These are phyloP conservation scores for Aspergillus thermomutatus DNA, from an alignment of 2,329 filamentous ascomycete species.

Conservation along the genomic window DNA sequence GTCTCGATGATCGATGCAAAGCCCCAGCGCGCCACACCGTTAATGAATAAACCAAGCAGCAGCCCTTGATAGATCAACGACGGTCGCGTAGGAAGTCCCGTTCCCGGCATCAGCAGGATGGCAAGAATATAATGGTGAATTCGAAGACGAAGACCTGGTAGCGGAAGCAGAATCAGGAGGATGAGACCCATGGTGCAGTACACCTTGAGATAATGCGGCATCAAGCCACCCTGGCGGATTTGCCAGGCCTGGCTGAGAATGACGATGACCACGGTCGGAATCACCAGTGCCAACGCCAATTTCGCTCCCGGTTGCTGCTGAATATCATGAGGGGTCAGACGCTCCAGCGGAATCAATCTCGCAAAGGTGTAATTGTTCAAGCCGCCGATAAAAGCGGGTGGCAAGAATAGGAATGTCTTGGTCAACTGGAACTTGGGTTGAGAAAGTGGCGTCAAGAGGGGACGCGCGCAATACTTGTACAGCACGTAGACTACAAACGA, in stretches of 20 bases:
- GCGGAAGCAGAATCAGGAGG: conserved; percentile 66
- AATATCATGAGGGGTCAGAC: conserved; percentile 87
- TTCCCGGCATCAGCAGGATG: conserved; percentile 81
- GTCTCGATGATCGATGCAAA: conserved; percentile 89
- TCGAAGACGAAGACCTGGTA: conserved; percentile 76
- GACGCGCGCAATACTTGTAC: conserved; percentile 75
- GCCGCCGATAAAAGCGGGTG: conserved; percentile 84
- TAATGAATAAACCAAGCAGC: conserved; percentile 86
- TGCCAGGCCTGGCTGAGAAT: conserved; percentile 75
- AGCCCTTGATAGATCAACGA: conserved; percentile 85
- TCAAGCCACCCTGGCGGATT: conserved; percentile 78
- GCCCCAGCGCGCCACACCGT: conserved; percentile 90
- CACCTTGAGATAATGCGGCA: conserved; percentile 72
- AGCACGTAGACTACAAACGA: conserved; percentile 85
- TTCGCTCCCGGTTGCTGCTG: conserved; percentile 84
- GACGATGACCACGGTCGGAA: conserved; percentile 66
- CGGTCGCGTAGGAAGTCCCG: conserved; percentile 80
- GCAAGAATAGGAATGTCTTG: conserved; percentile 86
- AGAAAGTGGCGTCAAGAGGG: conserved; percentile 69
- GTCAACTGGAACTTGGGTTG: conserved; percentile 63
- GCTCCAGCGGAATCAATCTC: conserved; percentile 80
- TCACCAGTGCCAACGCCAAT: conserved; percentile 73
- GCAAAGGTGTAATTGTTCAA: conserved; percentile 95
- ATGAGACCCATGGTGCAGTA: conserved; percentile 66
- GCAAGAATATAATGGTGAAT: conserved; percentile 95